These are phyloP conservation scores for Pontederia paniculata DNA, from an alignment of 176 grass and related monocot genomes.

Conservation along the genomic window DNA sequence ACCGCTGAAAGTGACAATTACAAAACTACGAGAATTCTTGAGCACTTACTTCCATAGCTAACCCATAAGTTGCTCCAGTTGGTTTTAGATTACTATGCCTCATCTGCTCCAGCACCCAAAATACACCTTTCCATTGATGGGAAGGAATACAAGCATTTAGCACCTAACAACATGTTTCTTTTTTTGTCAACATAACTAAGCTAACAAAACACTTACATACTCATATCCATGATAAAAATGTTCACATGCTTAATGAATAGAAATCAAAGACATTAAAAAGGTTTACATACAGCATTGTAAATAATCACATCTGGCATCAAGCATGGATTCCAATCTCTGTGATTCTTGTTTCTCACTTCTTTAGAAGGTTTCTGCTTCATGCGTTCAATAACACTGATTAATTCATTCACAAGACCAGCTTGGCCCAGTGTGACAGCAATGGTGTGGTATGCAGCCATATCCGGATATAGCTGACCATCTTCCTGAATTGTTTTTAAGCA, in stretches of 20 bases:
- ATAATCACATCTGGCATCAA: conserved; percentile 76
- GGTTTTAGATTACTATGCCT: conserved; percentile 53
- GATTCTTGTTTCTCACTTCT: conserved; percentile 41
- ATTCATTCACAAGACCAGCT: conserved; percentile 67
- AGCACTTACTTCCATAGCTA: conserved; percentile 82
- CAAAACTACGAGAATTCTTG: background rate
- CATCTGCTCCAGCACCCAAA: conserved; percentile 90
- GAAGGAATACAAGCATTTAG: conserved; percentile 76
- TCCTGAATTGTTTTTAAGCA: conserved; percentile 29
- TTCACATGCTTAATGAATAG: background rate
- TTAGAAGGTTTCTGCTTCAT: conserved; percentile 71
- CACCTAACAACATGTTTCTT: conserved; percentile 36
- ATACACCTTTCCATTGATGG: conserved; percentile 88
- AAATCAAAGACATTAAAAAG: conserved; percentile 7
- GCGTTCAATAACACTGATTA: conserved; percentile 55
- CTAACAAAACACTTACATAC: background rate
- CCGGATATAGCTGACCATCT: conserved; percentile 82
- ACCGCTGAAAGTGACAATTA: background rate
- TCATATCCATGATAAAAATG: background rate
- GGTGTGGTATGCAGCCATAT: conserved; percentile 89
- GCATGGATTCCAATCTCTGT: conserved; percentile 67
- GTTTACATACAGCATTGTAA: conserved; percentile 61
- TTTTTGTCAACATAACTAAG: background rate
- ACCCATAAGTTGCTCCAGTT: conserved; percentile 67
- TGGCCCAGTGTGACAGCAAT: conserved; percentile 85